Conservation (phyloP, 306 rosid genomes). For the Dalbergia oliveri region DNA sequence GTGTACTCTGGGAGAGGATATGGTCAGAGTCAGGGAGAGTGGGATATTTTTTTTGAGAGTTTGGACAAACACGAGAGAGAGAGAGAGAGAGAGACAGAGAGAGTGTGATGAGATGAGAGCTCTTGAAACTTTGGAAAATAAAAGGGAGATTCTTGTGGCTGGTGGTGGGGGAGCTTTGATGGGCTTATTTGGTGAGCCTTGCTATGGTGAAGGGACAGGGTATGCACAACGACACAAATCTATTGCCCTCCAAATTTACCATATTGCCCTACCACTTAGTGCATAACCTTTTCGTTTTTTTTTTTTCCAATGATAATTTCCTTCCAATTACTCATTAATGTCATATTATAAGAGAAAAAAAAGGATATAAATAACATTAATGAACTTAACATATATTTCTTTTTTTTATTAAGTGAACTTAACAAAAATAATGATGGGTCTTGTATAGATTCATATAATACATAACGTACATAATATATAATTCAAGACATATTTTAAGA, state of each 20-base stretch:
- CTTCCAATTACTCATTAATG: neutral
- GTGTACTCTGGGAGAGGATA: neutral
- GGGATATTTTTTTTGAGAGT: neutral
- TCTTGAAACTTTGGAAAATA: conserved; percentile 20
- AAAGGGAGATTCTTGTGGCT: conserved; percentile 40
- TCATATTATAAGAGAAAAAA: too few relatives aligned
- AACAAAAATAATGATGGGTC: too few relatives aligned
- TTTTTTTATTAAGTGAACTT: too few relatives aligned
- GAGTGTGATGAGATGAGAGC: neutral
- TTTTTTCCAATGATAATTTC: neutral
- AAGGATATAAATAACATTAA: too few relatives aligned
- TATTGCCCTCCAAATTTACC: neutral
- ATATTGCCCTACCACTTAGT: neutral
- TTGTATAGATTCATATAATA: too few relatives aligned
- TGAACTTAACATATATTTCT: too few relatives aligned
- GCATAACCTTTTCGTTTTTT: neutral
- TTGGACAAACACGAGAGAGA: too few relatives aligned
- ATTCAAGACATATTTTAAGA: neutral
- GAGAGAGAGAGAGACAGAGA: neutral
- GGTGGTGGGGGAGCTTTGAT: conserved; percentile 41
- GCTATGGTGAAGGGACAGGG: conserved; percentile 37
- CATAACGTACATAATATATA: too few relatives aligned
- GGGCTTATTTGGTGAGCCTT: conserved; percentile 58
- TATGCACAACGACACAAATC: neutral
- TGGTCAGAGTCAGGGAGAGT: conserved; percentile 29